Evolutionary conservation across 441 rosid species (phyloP).

Genomic region (Erodium texanum): DNA sequence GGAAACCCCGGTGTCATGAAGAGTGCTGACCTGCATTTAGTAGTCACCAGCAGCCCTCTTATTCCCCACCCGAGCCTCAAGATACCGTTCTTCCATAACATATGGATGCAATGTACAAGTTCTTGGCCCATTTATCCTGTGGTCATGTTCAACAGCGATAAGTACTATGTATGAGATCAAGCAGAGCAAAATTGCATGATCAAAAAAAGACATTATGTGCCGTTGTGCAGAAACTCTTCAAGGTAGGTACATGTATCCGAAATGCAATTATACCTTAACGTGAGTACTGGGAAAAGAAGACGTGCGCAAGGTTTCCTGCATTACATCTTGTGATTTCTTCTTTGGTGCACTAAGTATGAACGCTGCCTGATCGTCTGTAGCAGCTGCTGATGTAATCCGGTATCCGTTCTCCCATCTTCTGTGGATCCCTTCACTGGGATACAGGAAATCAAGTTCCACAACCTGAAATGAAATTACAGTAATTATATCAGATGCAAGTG

Average conservation of each 20-base stretch:
- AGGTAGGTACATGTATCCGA: too few species aligned
- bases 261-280: slow-evolving; percentile 36
- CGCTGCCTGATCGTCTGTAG: slow-evolving; percentile 43
- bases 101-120: slow-evolving; percentile 38
- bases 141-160: slow-evolving; percentile 2
- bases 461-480: slow-evolving; percentile 24
- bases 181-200: background rate
- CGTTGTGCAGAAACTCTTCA: background rate
- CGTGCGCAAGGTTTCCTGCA: slow-evolving; percentile 41
- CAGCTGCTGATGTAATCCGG: slow-evolving; percentile 39
- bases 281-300: slow-evolving; percentile 34
- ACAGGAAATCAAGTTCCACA: slow-evolving; percentile 49
- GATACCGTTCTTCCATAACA: slow-evolving; percentile 43
- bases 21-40: background rate
- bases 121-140: slow-evolving; percentile 42
- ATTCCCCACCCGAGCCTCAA: slow-evolving; percentile 21
- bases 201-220: background rate
- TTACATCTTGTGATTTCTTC: slow-evolving; percentile 32
- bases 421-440: slow-evolving; percentile 50
- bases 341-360: slow-evolving; percentile 38
- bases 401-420: slow-evolving; percentile 46
- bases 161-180: background rate
- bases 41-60: slow-evolving; percentile 6
- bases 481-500: slow-evolving; percentile 11
- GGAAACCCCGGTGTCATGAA: too few species aligned